Base-by-base conservation (phyloP, 2,329 filamentous ascomycete genomes). In the Ophiostoma himal-ulmi region DNA sequence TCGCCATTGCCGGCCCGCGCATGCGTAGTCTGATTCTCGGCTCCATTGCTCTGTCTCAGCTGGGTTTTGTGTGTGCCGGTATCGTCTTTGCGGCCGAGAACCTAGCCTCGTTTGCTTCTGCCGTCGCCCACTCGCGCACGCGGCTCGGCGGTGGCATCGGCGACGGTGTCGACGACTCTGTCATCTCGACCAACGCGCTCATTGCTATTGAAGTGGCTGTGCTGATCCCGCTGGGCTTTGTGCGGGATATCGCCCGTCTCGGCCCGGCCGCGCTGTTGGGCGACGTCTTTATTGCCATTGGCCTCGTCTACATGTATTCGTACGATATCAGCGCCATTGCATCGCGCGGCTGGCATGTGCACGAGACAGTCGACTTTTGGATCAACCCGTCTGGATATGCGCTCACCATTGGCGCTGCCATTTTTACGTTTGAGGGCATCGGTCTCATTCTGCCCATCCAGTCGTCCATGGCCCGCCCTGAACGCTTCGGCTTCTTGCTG, bases 51-150 rank as follows among this genome's bases (percentile, higher is more conserved):
- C 83, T 93, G 13, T 93, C 91, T 0, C 91, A 93, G 77, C 82
- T 93, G 17, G 91, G 91, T 1, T 93, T 93, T 73, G 91, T 93
- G 60, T 93, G 90, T 75, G 88, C 91, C 0, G 91, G 91, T 41
- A 85, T 92, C 68, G 91, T 93, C 69, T 93, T 93, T 75, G 89
- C 89, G 0, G 91, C 91, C 0, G 89, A 93, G 77, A 93, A 93
- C 75, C 78, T 92, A 26, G 83, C 83, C 54, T 86, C 89, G 0
- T 92, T 93, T 78, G 79, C 90, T 34, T 80, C 86, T 39, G 90
- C 90, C 1, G 85, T 92, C 44, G 81, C 83, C 6, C 67, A 44
- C 20, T 44, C 67, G 60, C 17, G 22, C 37, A 26, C 13, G 30
- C 30, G 65, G n/a, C 37, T 67, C 5, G 65, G 39, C 22, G 65